Evolutionary conservation across 2,329 filamentous ascomycete genomes (phyloP).

Genomic region (Colletotrichum brevisporum): DNA sequence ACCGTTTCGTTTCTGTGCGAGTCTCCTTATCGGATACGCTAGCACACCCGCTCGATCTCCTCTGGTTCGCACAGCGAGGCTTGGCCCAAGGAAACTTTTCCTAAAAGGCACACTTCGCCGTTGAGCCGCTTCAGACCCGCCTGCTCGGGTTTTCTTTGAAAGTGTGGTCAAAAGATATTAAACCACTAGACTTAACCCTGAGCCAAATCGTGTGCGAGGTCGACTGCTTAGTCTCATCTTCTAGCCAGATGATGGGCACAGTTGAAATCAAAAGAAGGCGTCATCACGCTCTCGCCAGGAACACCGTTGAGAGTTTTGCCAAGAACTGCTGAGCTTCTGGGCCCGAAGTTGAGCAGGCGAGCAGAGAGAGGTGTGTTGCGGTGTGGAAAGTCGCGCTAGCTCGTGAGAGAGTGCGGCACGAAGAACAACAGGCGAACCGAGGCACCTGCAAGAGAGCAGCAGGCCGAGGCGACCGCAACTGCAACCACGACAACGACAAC

Average conservation of each 20-base stretch:
- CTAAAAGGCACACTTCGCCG: conserved; percentile 5
- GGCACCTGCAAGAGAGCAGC: conserved; percentile 9
- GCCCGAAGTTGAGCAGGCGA: background rate
- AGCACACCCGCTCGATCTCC: conserved; percentile 22
- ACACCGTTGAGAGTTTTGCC: conserved; percentile 9
- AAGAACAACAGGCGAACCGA: background rate
- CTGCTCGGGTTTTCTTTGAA: conserved; percentile 11
- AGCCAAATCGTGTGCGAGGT: too few relatives aligned
- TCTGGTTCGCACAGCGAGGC: conserved; percentile 19
- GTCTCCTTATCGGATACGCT: conserved; percentile 1
- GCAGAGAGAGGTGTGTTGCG: too few relatives aligned
- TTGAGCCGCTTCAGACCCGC: conserved; percentile 9
- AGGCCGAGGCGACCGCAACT: conserved; percentile 22
- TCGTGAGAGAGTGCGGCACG: background rate
- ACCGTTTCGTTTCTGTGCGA: conserved; percentile 31
- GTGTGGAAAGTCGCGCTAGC: too few relatives aligned
- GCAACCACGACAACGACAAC: background rate
- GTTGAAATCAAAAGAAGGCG: background rate
- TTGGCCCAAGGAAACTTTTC: conserved; percentile 35
- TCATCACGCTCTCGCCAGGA: conserved; percentile 6
- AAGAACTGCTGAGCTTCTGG: conserved; percentile 4
- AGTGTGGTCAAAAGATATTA: conserved; percentile 7
- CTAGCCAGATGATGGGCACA: conserved; percentile 1
- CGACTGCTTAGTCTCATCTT: background rate
- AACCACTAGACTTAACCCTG: background rate